Evolutionary conservation across 31 red algal species (phyloP).

Genomic region (Pterothamnion heteromorphum): DNA sequence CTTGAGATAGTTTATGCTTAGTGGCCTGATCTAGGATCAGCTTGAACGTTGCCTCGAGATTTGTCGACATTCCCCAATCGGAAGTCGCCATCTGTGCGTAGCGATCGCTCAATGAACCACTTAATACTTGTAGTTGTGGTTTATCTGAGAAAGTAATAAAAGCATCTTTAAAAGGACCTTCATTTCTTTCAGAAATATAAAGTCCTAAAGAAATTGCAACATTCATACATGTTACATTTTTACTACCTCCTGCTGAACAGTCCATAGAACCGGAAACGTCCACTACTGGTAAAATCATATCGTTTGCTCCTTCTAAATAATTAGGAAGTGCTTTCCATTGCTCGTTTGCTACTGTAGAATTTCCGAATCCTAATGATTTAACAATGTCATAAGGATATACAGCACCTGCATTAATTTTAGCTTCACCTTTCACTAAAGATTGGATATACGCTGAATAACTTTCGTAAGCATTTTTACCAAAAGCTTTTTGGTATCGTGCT

Average conservation of each 20-base stretch:
- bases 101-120: neutral
- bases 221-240: neutral
- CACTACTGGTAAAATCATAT: neutral
- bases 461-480: neutral
- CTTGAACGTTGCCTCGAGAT: neutral
- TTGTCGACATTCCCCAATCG: slow-evolving; percentile 9
- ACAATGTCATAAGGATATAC: neutral
- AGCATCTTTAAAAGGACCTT: neutral
- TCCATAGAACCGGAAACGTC: slow-evolving; percentile 19
- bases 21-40: neutral
- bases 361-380: neutral
- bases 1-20: neutral
- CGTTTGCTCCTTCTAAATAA: neutral
- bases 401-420: neutral
- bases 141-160: neutral
- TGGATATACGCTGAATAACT: neutral
- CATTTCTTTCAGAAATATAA: neutral
- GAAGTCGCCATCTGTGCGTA: neutral
- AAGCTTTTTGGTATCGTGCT: neutral
- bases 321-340: neutral
- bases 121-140: neutral
- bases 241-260: neutral
- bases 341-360: neutral
- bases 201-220: neutral
- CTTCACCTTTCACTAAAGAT: neutral